Conservation (phyloP, 495 filamentous ascomycete genomes). For the Platismatia glauca region DNA sequence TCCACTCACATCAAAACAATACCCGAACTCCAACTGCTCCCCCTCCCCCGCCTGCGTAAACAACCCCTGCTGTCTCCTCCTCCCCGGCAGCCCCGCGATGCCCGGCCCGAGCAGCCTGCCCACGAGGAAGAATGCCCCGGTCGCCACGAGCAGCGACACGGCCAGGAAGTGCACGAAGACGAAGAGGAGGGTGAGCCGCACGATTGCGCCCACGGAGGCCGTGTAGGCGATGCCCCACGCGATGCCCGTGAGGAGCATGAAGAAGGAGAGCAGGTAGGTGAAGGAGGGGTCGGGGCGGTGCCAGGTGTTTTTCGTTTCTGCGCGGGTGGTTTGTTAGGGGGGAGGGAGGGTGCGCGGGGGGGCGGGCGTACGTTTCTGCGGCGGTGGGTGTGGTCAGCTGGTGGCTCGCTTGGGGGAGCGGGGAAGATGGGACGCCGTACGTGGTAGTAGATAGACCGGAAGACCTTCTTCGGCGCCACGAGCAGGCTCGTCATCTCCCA, state of each 20-base stretch:
- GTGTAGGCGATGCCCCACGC: slow-evolving; percentile 68
- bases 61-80: slow-evolving; percentile 45
- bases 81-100: slow-evolving; percentile 37
- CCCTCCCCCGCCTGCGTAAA: slow-evolving; percentile 47
- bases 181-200: slow-evolving; percentile 56
- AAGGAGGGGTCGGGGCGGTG: slow-evolving; percentile 69
- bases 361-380: slow-evolving; percentile 50
- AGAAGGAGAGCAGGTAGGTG: slow-evolving; percentile 67
- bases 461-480: slow-evolving; percentile 69
- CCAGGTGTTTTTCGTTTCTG: slow-evolving; percentile 73
- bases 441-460: slow-evolving; percentile 69
- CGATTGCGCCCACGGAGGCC: slow-evolving; percentile 42
- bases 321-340: slow-evolving; percentile 7
- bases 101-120: slow-evolving; percentile 54
- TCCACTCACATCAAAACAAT: slow-evolving; percentile 61
- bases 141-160: slow-evolving; percentile 51
- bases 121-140: slow-evolving; percentile 55
- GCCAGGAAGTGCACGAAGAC: slow-evolving; percentile 60
- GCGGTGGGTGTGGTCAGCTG: slow-evolving; percentile 7
- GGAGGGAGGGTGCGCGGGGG: not conserved
- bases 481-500: slow-evolving; percentile 72
- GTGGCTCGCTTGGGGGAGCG: not conserved
- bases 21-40: slow-evolving; percentile 64
- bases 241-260: slow-evolving; percentile 61
- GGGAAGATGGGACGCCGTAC: slow-evolving; percentile 38